phyloP scores from a whole-genome alignment of 2,329 filamentous ascomycete genomes.

The Aureobasidium mangrovei region DNA sequence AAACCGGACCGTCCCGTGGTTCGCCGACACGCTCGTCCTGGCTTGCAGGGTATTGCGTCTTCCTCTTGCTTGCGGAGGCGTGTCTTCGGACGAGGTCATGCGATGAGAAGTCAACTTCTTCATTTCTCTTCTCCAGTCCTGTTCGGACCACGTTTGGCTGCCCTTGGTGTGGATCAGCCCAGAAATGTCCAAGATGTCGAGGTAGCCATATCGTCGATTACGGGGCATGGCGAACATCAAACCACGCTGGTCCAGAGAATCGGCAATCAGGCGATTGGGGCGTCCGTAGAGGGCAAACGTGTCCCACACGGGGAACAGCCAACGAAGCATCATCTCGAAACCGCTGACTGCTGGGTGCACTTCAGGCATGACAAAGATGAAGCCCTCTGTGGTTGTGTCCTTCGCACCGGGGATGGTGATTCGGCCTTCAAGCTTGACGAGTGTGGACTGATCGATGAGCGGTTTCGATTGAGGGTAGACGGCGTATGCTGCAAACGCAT shows the following conservation, averaged over 20 bases:
- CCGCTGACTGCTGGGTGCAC: conserved; percentile 82
- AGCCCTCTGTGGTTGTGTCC: conserved; percentile 74
- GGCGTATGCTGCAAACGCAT: conserved; percentile 87
- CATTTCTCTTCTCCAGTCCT: conserved; percentile 79
- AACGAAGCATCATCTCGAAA: conserved; percentile 91
- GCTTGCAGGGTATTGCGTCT: conserved; percentile 27
- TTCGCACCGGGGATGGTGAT: conserved; percentile 79
- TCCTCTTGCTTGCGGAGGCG: conserved; percentile 9
- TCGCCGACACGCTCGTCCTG: conserved; percentile 26
- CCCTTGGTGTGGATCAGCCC: conserved; percentile 69
- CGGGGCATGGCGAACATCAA: conserved; percentile 98
- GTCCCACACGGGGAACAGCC: conserved; percentile 89
- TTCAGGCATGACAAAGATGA: conserved; percentile 97
- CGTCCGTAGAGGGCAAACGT: conserved; percentile 87
- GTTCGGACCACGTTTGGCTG: conserved; percentile 69
- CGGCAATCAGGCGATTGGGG: conserved; percentile 76
- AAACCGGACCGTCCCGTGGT: conserved; percentile 32
- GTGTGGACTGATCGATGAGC: conserved; percentile 84
- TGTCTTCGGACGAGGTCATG: conserved; percentile 45
- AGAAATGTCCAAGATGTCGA: conserved; percentile 80
- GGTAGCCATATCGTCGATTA: conserved; percentile 76
- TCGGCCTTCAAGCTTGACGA: conserved; percentile 86
- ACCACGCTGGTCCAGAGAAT: conserved; percentile 75
- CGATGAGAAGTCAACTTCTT: conserved; percentile 79
- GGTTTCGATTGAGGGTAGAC: conserved; percentile 94